Conservation (phyloP, 2,329 filamentous ascomycete species). For the Ophiobolus disseminans region DNA sequence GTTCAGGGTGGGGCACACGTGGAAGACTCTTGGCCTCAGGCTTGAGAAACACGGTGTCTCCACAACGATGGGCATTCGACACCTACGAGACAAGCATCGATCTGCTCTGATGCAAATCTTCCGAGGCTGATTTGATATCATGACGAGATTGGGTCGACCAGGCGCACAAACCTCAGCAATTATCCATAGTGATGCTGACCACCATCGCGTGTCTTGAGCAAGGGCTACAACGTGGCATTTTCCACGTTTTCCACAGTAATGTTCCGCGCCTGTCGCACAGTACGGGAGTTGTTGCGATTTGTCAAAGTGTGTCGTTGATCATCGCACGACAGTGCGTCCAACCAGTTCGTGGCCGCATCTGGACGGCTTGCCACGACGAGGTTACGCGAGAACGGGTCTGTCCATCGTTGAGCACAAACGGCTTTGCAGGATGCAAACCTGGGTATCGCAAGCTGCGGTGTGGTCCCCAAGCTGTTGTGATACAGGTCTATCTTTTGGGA, state of each 20-base stretch:
- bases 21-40: conserved; percentile 22
- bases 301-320: conserved; percentile 19
- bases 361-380: conserved; percentile 19
- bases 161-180: neutral
- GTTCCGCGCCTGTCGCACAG: conserved; percentile 39
- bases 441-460: conserved; percentile 22
- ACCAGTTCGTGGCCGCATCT: conserved; percentile 4
- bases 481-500: conserved; percentile 20
- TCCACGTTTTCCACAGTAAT: conserved; percentile 43
- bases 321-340: conserved; percentile 19
- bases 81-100: conserved; percentile 17
- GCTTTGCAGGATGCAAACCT: conserved; percentile 37
- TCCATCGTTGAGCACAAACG: conserved; percentile 37
- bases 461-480: conserved; percentile 12
- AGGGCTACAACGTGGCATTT: conserved; percentile 47
- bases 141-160: conserved; percentile 9
- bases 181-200: conserved; percentile 19
- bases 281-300: conserved; percentile 29
- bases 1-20: conserved; percentile 34
- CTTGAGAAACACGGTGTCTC: conserved; percentile 21
- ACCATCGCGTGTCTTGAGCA: conserved; percentile 23
- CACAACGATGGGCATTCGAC: conserved; percentile 9
- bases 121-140: conserved; percentile 17
- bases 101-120: conserved; percentile 21
- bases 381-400: conserved; percentile 42